Conservation (phyloP, 306 rosid species). For the Ziziphus jujuba region DNA sequence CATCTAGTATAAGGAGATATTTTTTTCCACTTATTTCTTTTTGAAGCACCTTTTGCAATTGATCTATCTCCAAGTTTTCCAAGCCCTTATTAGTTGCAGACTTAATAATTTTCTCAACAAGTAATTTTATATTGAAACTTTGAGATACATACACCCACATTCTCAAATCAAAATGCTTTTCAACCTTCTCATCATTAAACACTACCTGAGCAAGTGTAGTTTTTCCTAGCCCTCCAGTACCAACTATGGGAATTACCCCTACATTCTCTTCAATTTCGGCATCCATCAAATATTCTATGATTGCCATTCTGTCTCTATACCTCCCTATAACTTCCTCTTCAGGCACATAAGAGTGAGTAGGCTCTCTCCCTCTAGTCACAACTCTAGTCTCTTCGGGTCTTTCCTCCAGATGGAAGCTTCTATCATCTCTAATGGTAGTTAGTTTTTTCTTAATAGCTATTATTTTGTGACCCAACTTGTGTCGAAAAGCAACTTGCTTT, state of each 20-base stretch:
- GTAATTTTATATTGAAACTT: background rate
- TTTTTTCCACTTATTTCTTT: background rate
- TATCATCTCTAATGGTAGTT: background rate
- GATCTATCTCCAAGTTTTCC: background rate
- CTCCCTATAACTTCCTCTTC: conserved; percentile 18
- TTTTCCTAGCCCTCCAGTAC: conserved; percentile 12
- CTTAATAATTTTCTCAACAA: background rate
- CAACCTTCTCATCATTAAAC: background rate
- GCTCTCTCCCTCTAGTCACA: background rate
- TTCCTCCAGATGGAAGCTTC: background rate
- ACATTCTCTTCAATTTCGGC: background rate
- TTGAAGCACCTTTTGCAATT: background rate
- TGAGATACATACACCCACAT: background rate
- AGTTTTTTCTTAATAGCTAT: background rate
- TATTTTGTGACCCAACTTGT: background rate
- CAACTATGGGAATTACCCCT: conserved; percentile 5
- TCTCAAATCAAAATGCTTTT: background rate
- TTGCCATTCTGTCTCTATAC: background rate
- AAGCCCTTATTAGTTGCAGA: background rate
- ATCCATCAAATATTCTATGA: background rate
- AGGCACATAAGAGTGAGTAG: conserved; percentile 12
- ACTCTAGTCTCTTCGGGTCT: background rate
- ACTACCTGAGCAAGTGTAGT: conserved; percentile 13
- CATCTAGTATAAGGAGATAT: conserved; percentile 14
- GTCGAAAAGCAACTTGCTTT: background rate